A percentile compares a stretch with the other conserved stretches of the same genome.
These are phyloP conservation scores for Rhododendron molle DNA, from an alignment of 148 eudicot genomes.

Conservation along the genomic window DNA sequence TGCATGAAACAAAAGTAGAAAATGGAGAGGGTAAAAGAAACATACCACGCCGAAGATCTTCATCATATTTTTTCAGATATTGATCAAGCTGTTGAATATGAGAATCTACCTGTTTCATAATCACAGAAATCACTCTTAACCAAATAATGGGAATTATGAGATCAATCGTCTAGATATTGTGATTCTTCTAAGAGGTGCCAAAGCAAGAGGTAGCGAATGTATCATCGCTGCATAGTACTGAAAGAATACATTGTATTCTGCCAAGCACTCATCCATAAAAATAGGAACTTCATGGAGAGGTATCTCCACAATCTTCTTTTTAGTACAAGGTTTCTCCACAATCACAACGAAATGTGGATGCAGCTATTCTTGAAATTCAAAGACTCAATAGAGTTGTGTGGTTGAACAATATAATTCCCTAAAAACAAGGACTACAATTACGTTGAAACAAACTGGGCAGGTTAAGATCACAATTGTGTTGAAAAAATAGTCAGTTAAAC, in stretches of 20 bases:
- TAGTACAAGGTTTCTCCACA: not conserved
- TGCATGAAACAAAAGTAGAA: constrained; percentile 3
- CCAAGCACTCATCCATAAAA: not conserved
- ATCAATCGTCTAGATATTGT: not conserved
- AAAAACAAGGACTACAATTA: not conserved
- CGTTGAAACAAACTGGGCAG: not conserved
- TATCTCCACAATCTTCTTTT: not conserved
- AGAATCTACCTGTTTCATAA: constrained; percentile 65
- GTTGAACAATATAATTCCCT: not conserved
- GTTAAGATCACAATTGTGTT: not conserved
- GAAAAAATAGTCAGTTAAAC: not conserved
- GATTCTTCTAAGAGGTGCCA: not conserved
- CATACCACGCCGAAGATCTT: constrained; percentile 77
- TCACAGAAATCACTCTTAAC: not conserved
- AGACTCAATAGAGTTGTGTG: not conserved
- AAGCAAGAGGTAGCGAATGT: not conserved
- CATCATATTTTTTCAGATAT: constrained; percentile 70
- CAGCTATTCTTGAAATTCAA: not conserved
- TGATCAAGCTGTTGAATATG: constrained; percentile 97
- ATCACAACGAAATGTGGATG: not conserved
- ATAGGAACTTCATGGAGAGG: not conserved
- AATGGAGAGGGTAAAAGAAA: constrained; percentile 1
- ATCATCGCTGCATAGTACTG: not conserved
- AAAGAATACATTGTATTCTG: not conserved
- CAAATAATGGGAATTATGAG: not conserved